These are phyloP conservation scores for Vitis hybrid DNA, from an alignment of 177 flowering plant genomes.

Conservation along the genomic window DNA sequence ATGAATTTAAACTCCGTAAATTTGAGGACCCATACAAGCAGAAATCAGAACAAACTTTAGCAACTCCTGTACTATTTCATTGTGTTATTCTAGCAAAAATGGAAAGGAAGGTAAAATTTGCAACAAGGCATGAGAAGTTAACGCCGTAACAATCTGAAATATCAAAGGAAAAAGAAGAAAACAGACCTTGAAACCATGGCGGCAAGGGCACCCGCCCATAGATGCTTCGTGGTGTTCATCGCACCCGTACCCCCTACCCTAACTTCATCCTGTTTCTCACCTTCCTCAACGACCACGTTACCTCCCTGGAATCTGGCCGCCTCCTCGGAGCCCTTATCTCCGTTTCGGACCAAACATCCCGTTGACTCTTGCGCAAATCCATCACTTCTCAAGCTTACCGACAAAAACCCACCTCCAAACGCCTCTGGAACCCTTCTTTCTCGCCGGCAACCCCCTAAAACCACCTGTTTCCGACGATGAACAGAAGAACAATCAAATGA, in stretches of 20 bases:
- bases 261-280: constrained; percentile 22
- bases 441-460: constrained; percentile 1
- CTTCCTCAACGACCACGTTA: constrained; percentile 9
- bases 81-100: too few species aligned
- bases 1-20: too few species aligned
- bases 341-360: constrained; percentile 13
- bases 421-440: neutral
- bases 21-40: too few species aligned
- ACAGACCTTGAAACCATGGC: constrained; percentile 91
- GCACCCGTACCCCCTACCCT: constrained; percentile 35
- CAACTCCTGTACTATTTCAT: too few species aligned
- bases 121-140: neutral
- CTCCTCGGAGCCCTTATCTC: constrained; percentile 8
- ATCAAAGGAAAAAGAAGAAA: neutral
- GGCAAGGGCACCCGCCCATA: constrained; percentile 92
- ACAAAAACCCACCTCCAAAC: constrained; percentile 23
- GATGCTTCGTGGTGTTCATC: constrained; percentile 78
- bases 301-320: neutral
- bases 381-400: constrained; percentile 33
- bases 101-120: neutral
- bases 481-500: neutral
- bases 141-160: neutral
- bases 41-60: too few species aligned
- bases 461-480: neutral
- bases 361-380: constrained; percentile 21